Evolutionary conservation across 148 eudicot genomes (phyloP), one percentile per base, ranked within the genome.

Genomic region (Gaultheria prostrata): DNA sequence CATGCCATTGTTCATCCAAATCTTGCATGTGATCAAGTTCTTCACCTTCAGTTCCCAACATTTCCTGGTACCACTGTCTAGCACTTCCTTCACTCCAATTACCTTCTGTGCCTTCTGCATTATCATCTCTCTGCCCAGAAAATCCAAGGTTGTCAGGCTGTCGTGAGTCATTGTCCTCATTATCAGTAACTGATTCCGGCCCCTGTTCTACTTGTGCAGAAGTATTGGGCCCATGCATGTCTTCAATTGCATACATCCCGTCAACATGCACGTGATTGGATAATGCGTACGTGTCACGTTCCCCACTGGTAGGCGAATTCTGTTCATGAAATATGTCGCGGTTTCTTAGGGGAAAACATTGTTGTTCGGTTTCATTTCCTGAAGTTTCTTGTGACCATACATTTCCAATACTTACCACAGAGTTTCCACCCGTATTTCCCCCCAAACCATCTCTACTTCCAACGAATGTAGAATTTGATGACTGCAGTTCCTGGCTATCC

Each of bases 1-100:
- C 92, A 75, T 87, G 85, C 95, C 91, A 89, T 81, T 78, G 83
- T 81, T 81, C 88, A 80, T 84, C 83, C 69, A 88, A 81, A 84
- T 86, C 93, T 72, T 85, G 92, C 79, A 84, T 71, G 73, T 85
- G 80, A 80, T 56, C 84, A 26, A 89, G 87, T 80, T 88, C 92
- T 74, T 79, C 88, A 56, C 30, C 90, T 77, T 85, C 92, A 80
- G 84, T 86, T 82, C 69, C 90, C 15, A 77, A 50, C 18, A 79
- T 86, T 67, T 77, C 87, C 39, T 77, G 88, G 82, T 88, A 85
- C 84, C 75, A 78, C 28, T 85, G 88, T 84, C 86, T 88, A 46
- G 59, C 87, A 70, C 53, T 79, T 65, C 18, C 73, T 67, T 75
- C 80, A 78, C 82, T 88, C 83, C 82, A 86, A 48, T 45, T 86